Percentiles rank a stretch among this genome's conserved stretches.
phyloP scores from a whole-genome alignment of 2,329 filamentous ascomycete species.

The Aspergillus sp. region DNA sequence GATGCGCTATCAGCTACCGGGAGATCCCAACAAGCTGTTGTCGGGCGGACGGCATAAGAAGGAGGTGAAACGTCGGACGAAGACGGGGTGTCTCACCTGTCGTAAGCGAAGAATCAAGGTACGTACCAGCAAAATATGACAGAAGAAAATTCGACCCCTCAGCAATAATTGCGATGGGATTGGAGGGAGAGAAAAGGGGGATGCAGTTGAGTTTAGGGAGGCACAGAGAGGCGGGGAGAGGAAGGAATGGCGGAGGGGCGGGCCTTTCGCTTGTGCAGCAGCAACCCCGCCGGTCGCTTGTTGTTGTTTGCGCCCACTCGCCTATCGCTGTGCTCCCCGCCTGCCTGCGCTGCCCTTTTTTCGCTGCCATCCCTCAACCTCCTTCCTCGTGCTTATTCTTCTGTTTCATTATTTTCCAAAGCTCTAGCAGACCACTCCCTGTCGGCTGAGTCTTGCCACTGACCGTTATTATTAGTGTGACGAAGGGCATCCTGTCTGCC shows the following conservation, averaged over 20 bases:
- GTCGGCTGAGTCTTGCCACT: conserved; percentile 7
- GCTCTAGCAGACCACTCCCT: neutral
- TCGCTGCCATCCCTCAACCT: conserved; percentile 18
- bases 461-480: conserved; percentile 69
- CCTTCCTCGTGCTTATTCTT: conserved; percentile 17
- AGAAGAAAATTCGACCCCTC: neutral
- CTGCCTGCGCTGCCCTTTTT: conserved; percentile 10
- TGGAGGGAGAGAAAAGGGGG: neutral
- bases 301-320: conserved; percentile 17
- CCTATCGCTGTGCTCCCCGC: conserved; percentile 8
- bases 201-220: neutral
- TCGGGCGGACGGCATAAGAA: conserved; percentile 66
- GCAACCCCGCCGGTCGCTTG: conserved; percentile 18
- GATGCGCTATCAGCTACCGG: conserved; percentile 56
- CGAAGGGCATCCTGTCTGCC: conserved; percentile 87
- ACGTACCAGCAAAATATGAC: conserved; percentile 33
- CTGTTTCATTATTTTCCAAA: conserved; percentile 22
- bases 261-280: conserved; percentile 32
- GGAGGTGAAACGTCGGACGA: conserved; percentile 75
- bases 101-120: conserved; percentile 73
- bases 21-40: conserved; percentile 56
- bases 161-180: neutral
- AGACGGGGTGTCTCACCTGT: conserved; percentile 70
- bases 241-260: conserved; percentile 11
- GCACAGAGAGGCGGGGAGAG: conserved; percentile 7